phyloP scores from a whole-genome alignment of 2,329 filamentous ascomycete species.

The Paecilomyces formosus region DNA sequence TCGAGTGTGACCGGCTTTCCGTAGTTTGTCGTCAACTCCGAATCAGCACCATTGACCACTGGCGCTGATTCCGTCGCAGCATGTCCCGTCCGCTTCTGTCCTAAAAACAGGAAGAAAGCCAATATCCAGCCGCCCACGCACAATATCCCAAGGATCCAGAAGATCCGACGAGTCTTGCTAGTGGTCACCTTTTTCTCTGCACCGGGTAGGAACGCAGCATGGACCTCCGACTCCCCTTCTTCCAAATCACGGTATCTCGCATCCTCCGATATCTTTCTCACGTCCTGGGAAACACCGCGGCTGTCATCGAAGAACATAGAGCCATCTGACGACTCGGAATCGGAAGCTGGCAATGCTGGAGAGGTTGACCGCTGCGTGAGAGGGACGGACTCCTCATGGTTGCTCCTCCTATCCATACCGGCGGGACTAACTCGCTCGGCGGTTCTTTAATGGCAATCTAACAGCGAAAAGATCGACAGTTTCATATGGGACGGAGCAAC shows the following conservation, averaged over 20 bases:
- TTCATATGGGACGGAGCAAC: background rate
- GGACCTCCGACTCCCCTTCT: conserved; percentile 18
- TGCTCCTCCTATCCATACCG: background rate
- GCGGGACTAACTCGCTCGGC: background rate
- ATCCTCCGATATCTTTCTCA: conserved; percentile 6
- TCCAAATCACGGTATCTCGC: conserved; percentile 28
- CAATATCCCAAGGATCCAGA: conserved; percentile 35
- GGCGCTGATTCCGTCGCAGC: conserved; percentile 18
- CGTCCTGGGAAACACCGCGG: conserved; percentile 9
- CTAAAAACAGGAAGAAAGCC: conserved; percentile 36
- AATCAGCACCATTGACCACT: conserved; percentile 21
- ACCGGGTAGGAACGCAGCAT: conserved; percentile 17
- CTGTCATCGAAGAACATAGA: conserved; percentile 21
- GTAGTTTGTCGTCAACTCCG: conserved; percentile 23
- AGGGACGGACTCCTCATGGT: conserved; percentile 16
- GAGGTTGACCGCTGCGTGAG: conserved; percentile 16
- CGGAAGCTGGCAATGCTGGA: conserved; percentile 18
- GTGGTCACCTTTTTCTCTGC: conserved; percentile 17
- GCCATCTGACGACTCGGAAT: conserved; percentile 24
- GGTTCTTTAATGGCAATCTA: background rate
- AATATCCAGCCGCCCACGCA: conserved; percentile 39
- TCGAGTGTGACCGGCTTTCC: conserved; percentile 36
- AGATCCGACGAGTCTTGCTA: conserved; percentile 25
- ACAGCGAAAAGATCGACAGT: background rate
- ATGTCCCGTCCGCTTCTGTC: conserved; percentile 24